Evolutionary conservation across 148 eudicot species (phyloP).

Genomic region (Vaccinium myrtillus): DNA sequence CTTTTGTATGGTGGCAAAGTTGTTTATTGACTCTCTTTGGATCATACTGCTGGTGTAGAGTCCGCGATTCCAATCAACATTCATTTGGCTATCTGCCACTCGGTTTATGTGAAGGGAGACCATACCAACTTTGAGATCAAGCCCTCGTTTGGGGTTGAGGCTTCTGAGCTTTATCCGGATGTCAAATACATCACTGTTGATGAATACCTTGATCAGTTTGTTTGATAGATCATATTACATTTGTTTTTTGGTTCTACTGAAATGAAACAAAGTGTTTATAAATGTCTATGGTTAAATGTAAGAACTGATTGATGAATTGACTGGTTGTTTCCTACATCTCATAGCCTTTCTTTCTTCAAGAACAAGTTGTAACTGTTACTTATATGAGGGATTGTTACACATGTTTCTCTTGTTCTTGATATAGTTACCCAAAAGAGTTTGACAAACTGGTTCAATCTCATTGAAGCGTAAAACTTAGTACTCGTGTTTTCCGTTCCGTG

Average conservation of each 20-base stretch:
- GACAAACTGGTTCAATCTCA: neutral
- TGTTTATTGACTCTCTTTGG: neutral
- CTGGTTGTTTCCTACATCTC: neutral
- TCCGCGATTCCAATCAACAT: constrained; percentile 42
- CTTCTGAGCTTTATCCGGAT: constrained; percentile 74
- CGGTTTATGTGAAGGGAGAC: constrained; percentile 59
- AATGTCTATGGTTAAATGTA: neutral
- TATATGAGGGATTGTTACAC: neutral
- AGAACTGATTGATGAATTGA: neutral
- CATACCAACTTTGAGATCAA: constrained; percentile 55
- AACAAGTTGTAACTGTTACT: neutral
- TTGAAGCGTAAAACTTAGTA: neutral
- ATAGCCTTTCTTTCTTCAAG: neutral
- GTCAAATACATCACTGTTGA: constrained; percentile 69
- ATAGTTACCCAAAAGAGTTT: neutral
- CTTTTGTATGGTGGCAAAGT: neutral
- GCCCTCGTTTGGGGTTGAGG: constrained; percentile 62
- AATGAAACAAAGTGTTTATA: neutral
- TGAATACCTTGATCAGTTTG: constrained; percentile 50
- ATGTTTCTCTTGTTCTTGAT: neutral
- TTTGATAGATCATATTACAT: constrained; percentile 16
- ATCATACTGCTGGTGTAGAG: constrained; percentile 35
- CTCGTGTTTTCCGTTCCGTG: neutral
- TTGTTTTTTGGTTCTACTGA: neutral
- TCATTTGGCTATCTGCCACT: constrained; percentile 43